Base-by-base conservation (phyloP, 768 basidiomycete species). In the Pholiota conissans region DNA sequence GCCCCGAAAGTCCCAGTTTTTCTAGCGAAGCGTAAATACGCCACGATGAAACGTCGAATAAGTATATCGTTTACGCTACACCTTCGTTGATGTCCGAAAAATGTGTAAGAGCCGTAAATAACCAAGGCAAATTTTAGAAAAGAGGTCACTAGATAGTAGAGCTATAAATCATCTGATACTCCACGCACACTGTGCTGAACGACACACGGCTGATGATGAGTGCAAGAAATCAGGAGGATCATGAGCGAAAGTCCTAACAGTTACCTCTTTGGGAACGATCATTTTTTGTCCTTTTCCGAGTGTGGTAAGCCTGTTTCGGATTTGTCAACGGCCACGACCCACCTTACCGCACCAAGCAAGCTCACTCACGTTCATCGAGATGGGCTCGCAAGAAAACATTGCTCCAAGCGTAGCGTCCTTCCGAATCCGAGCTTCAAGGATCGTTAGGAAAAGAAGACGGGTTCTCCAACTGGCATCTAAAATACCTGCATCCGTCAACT, bases 341-440 rank as follows among this genome's bases (percentile, higher is more conserved):
- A 27, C 18, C n/a, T 28, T 32, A 14, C 49, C 34, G 18, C 49
- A 50, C 29, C 34, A 35, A 8, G 29, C 49, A 50, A 50, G 32
- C 49, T 35, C 40, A 45, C 42, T 58, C 42, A 42, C 51, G 14
- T 50, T 30, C 49, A 45, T 45, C 42, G 24, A 26, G 42, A 45
- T 22, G 42, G 18, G 13, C n/a, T n/a, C 42, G 24, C 32, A 50
- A 50, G 51, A 58, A 52, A 52, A 24, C 34, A 29, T 58, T 58
- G 39, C 57, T 58, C 57, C 57, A 58, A 52, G 57, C 51, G 51
- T 37, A 52, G 57, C 51, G 51, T 37, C 20, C 26, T 29, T 54
- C 32, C 56, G 29, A 52, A 49, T 46, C 60, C 60, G 60, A 61
- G 46, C 60, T 61, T 46, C 60, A 61, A 61, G 60, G 60, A 61